phyloP scores from a whole-genome alignment of 2,329 filamentous ascomycete species.

The Nectriaceae sp. region DNA sequence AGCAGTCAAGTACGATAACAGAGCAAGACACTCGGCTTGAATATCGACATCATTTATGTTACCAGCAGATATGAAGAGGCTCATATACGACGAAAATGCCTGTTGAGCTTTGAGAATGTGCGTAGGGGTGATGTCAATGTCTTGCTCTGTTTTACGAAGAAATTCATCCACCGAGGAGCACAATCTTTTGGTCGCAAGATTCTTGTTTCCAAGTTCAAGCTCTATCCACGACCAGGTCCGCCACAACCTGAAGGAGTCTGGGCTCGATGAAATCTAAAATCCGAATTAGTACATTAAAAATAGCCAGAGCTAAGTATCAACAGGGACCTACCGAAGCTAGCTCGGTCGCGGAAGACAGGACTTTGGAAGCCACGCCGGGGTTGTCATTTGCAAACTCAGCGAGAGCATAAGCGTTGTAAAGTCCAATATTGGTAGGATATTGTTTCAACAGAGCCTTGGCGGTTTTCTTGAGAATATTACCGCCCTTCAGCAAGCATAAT shows the following conservation, averaged over 20 bases:
- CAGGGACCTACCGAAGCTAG: slow-evolving; percentile 32
- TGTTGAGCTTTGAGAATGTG: slow-evolving; percentile 56
- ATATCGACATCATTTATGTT: slow-evolving; percentile 51
- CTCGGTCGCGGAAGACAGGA: slow-evolving; percentile 65
- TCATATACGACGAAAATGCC: slow-evolving; percentile 53
- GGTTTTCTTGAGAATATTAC: slow-evolving; percentile 61
- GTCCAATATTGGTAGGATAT: slow-evolving; percentile 59
- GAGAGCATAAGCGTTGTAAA: slow-evolving; percentile 81
- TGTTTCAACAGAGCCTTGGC: slow-evolving; percentile 75
- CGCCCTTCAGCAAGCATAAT: slow-evolving; percentile 60
- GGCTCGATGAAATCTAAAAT: slow-evolving; percentile 16
- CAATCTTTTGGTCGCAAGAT: slow-evolving; percentile 39
- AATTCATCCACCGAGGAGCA: slow-evolving; percentile 40
- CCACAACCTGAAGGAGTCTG: slow-evolving; percentile 48
- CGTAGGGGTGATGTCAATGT: slow-evolving; percentile 31
- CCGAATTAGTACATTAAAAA: slow-evolving; percentile 6
- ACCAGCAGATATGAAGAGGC: slow-evolving; percentile 56
- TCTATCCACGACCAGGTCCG: slow-evolving; percentile 69
- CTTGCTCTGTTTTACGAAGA: slow-evolving; percentile 14
- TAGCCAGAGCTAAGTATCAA: neutral
- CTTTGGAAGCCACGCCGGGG: slow-evolving; percentile 57
- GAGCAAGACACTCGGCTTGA: slow-evolving; percentile 61
- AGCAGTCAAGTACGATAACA: slow-evolving; percentile 67
- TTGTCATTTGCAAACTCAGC: slow-evolving; percentile 66
- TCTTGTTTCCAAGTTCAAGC: slow-evolving; percentile 44